Evolutionary conservation across 495 filamentous ascomycete genomes (phyloP).

Genomic region (Podospora sp.): DNA sequence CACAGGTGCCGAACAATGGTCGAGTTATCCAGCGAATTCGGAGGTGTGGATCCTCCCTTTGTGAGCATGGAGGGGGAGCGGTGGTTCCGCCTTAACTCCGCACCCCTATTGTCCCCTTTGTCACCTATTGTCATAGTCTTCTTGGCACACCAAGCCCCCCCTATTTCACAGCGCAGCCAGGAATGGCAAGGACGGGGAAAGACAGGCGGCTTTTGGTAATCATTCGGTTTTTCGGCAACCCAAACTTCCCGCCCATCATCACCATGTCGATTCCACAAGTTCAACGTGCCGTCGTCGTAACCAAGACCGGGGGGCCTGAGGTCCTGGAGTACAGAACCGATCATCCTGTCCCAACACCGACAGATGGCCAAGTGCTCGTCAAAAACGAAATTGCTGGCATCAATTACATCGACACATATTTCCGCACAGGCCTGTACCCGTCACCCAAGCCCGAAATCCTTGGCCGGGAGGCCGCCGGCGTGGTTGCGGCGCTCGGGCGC

Average conservation of each 20-base stretch:
- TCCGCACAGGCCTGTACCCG: conserved; percentile 80
- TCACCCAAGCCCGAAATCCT: conserved; percentile 68
- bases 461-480: conserved; percentile 68
- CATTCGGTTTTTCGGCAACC: too few species aligned
- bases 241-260: neutral
- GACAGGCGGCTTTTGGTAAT: too few species aligned
- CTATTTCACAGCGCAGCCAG: too few species aligned
- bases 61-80: too few species aligned
- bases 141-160: too few species aligned
- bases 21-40: neutral
- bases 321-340: conserved; percentile 6
- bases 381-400: conserved; percentile 80
- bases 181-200: too few species aligned
- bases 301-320: neutral
- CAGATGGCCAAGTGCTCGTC: conserved; percentile 73
- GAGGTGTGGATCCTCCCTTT: neutral
- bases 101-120: too few species aligned
- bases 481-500: conserved; percentile 12
- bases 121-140: too few species aligned
- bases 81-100: neutral
- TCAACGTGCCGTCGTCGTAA: neutral
- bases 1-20: neutral
- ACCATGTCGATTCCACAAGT: neutral
- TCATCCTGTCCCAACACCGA: conserved; percentile 67
- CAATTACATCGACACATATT: conserved; percentile 89